These are phyloP conservation scores for Plantago elongata DNA, from an alignment of 257 asterid genomes.

Conservation along the genomic window DNA sequence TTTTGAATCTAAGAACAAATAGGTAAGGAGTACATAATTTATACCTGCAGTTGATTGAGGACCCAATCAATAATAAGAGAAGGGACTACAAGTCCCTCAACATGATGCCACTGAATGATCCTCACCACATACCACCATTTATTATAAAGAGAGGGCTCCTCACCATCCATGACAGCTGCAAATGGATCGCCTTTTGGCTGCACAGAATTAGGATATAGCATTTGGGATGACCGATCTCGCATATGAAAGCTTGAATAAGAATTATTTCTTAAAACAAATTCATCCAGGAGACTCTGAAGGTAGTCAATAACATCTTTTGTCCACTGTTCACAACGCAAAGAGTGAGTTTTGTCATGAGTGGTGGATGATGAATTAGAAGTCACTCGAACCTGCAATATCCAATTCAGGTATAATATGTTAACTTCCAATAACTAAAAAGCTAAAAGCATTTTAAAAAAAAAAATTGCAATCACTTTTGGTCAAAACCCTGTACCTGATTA, in stretches of 20 bases:
- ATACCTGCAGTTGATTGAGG: slow-evolving; percentile 94
- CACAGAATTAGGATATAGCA: slow-evolving; percentile 56
- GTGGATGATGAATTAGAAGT: slow-evolving; percentile 68
- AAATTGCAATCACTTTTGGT: slow-evolving; percentile 2
- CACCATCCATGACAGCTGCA: slow-evolving; percentile 48
- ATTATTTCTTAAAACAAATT: slow-evolving; percentile 61
- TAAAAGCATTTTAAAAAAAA: background rate
- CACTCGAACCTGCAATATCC: slow-evolving; percentile 65
- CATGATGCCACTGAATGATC: slow-evolving; percentile 91
- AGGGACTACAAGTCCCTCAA: slow-evolving; percentile 86
- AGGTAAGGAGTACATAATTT: slow-evolving; percentile 13
- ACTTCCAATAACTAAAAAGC: slow-evolving; percentile 16
- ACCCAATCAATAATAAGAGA: slow-evolving; percentile 95
- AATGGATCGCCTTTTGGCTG: slow-evolving; percentile 52
- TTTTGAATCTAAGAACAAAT: slow-evolving; percentile 10
- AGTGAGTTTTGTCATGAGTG: slow-evolving; percentile 68
- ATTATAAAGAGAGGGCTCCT: slow-evolving; percentile 76
- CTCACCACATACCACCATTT: slow-evolving; percentile 99
- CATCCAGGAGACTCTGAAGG: slow-evolving; percentile 87
- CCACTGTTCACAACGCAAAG: slow-evolving; percentile 93
- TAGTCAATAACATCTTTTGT: slow-evolving; percentile 91
- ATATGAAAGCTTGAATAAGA: slow-evolving; percentile 48
- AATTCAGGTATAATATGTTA: slow-evolving; percentile 26
- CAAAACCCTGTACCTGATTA: slow-evolving; percentile 67
- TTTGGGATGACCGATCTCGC: slow-evolving; percentile 66